Percentiles rank a stretch among this genome's conserved stretches.
Evolutionary conservation across 1,284 basidiomycete genomes (phyloP).

Genomic region (Trichosporon sp.): DNA sequence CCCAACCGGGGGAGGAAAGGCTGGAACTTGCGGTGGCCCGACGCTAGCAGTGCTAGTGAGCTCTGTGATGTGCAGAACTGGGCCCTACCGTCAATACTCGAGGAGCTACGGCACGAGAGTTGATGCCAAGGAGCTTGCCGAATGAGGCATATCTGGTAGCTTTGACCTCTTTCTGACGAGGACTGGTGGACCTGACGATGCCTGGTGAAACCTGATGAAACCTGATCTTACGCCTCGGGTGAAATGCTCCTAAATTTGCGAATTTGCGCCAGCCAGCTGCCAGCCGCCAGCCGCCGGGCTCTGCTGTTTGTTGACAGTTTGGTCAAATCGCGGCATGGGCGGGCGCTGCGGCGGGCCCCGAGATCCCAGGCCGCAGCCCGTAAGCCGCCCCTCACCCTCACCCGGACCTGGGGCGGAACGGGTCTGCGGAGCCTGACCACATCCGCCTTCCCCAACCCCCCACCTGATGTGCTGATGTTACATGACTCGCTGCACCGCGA

Average conservation of each 20-base stretch:
- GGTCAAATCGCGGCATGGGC: background rate
- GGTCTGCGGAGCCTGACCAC: background rate
- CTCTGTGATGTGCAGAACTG: background rate
- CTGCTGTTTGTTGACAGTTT: background rate
- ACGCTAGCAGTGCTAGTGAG: background rate
- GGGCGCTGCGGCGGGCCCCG: background rate
- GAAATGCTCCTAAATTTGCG: background rate
- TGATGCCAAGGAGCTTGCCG: background rate
- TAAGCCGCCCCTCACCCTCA: too few species aligned
- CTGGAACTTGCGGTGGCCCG: background rate
- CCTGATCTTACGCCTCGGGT: slow-evolving; percentile 11
- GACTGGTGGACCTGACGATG: background rate
- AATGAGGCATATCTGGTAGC: slow-evolving; percentile 10
- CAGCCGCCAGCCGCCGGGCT: too few species aligned
- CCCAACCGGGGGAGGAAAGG: background rate
- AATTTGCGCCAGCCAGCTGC: too few species aligned
- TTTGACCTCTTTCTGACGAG: background rate
- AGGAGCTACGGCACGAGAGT: background rate
- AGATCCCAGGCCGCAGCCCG: background rate
- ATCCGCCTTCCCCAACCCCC: background rate
- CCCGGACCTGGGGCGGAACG: background rate
- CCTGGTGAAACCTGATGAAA: slow-evolving; percentile 5
- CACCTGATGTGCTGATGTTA: background rate
- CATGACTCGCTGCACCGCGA: background rate
- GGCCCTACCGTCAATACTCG: background rate